Base-by-base conservation (phyloP, 2,329 filamentous ascomycete genomes). In the Cladophialophora carrionii region DNA sequence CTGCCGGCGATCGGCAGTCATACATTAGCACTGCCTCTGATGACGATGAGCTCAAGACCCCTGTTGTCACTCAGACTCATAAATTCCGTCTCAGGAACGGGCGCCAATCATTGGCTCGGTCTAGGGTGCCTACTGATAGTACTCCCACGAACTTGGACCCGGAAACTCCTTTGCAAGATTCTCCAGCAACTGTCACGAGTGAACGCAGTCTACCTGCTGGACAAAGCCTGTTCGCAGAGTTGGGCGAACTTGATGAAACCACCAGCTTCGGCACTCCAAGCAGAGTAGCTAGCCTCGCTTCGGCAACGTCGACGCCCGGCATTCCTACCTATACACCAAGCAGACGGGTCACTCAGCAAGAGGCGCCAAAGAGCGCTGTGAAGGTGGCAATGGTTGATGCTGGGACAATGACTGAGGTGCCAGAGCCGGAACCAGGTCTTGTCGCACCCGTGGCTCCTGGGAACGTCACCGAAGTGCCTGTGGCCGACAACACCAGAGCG, bases 161-260 rank as follows among this genome's bases (percentile, higher is more conserved):
- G 31, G 74, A 74, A 41, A 76, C 76, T n/a, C 78, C 74, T 65
- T 76, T 79, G 4, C 80, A 79, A 63, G 81, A 84, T 67, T 83
- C 80, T n/a, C 84, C 84, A 10, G 82, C 83, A 9, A 85, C 82
- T 71, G 79, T 84, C 69, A 73, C 74, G 34, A 79, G 76, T 71
- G 78, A 77, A 52, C 80, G 79, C 64, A 79, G 78, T 58, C 74
- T 78, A 34, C 78, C 77, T 49, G 80, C 79, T n/a, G 80, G 81
- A 68, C 91, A 96, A 80, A 98, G 90, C 73, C 82, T 99, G 57
- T 96, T 95, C 75, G 92, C 92, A 48, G 95, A 99, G 77, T 84
- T 99, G 49, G 91, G 90, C 60, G 91, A 92, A 70, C 81, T 97
- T 51, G 89, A 87, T 67, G 87, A 87, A 63, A 89, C 90, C 71